Conservation (phyloP, 441 rosid genomes). For the Mallotus japonicus region DNA sequence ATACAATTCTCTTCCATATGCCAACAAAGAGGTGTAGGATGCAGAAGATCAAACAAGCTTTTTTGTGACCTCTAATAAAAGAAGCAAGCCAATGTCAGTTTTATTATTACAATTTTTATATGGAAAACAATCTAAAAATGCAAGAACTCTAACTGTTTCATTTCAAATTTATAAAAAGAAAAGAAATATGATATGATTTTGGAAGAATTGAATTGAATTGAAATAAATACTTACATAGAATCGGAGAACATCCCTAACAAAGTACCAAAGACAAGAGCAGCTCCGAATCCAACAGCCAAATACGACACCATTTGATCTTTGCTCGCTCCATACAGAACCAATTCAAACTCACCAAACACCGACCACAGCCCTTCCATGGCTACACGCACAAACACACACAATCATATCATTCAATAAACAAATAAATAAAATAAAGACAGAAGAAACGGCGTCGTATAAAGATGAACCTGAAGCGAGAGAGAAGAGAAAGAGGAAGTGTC, state of each 20-base stretch:
- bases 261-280: slow-evolving; percentile 58
- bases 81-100: slow-evolving; percentile 7
- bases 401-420: not conserved
- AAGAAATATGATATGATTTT: too few relatives aligned
- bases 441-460: too few relatives aligned
- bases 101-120: slow-evolving; percentile 6
- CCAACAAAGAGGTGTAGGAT: slow-evolving; percentile 67
- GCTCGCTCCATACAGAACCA: slow-evolving; percentile 41
- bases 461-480: slow-evolving; percentile 68
- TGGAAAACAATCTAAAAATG: too few relatives aligned
- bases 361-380: slow-evolving; percentile 80
- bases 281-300: slow-evolving; percentile 57
- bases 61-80: slow-evolving; percentile 73
- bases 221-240: slow-evolving; percentile 49
- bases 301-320: slow-evolving; percentile 52
- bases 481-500: slow-evolving; percentile 61
- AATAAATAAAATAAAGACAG: not conserved
- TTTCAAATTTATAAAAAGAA: not conserved
- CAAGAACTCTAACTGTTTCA: too few relatives aligned
- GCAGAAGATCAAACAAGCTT: slow-evolving; percentile 65
- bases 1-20: slow-evolving; percentile 60
- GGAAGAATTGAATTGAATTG: too few relatives aligned
- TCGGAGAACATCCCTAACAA: slow-evolving; percentile 71
- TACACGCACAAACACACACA: slow-evolving; percentile 17
- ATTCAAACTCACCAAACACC: slow-evolving; percentile 78